A percentile compares a stretch with the other conserved stretches of the same genome.
Conservation (phyloP, 257 asterid species). For the Solanum bulbocastanum region DNA sequence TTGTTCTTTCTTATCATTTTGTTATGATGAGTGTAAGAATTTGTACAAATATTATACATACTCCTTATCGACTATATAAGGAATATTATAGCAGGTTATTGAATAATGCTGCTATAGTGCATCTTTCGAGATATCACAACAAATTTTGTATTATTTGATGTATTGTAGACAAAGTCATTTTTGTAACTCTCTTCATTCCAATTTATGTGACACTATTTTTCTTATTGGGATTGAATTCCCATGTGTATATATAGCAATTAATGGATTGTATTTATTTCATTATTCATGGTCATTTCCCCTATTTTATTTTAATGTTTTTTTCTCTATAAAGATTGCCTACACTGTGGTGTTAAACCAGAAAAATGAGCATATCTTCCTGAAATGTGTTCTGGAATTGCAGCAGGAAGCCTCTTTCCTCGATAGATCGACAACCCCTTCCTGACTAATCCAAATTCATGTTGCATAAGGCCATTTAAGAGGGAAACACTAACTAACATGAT, state of each 20-base stretch:
- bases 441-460: background rate
- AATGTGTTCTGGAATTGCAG: background rate
- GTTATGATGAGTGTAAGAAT: background rate
- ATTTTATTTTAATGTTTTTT: background rate
- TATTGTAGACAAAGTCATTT: background rate
- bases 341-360: background rate
- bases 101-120: background rate
- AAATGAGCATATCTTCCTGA: background rate
- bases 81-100: background rate
- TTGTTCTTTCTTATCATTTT: background rate
- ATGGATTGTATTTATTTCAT: background rate
- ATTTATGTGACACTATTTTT: background rate
- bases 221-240: background rate
- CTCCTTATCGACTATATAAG: background rate
- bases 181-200: background rate
- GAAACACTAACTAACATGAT: background rate
- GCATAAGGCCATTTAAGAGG: background rate
- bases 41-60: background rate
- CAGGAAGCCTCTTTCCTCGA: background rate
- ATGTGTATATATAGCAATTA: background rate
- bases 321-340: background rate
- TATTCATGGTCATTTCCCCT: background rate
- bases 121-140: background rate
- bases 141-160: background rate
- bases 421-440: background rate